Evolutionary conservation across 805 yeast species (phyloP).

Genomic region (Candida insectalens): DNA sequence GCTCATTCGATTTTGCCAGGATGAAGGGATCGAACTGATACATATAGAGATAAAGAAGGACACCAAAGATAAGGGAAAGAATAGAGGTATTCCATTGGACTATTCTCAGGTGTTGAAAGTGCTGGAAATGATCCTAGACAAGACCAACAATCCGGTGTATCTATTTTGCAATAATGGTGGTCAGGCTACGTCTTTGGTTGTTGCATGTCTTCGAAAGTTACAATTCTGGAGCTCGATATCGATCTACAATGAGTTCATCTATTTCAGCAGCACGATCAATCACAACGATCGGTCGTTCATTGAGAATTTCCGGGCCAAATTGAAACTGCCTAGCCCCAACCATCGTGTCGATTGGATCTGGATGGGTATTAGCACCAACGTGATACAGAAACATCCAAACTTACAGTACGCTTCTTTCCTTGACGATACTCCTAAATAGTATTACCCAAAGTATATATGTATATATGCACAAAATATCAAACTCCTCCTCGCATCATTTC

Average conservation of each 20-base stretch:
- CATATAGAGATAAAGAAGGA: slow-evolving; percentile 56
- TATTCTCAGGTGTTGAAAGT: slow-evolving; percentile 50
- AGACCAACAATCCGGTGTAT: slow-evolving; percentile 58
- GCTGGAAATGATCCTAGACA: slow-evolving; percentile 51
- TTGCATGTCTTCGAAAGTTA: slow-evolving; percentile 78
- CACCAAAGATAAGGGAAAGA: slow-evolving; percentile 68
- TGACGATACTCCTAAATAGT: not conserved
- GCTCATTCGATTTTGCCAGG: slow-evolving; percentile 41
- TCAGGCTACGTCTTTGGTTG: slow-evolving; percentile 69
- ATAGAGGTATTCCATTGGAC: slow-evolving; percentile 74
- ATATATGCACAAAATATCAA: no score
- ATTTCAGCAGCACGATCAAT: slow-evolving; percentile 67
- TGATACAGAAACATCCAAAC: slow-evolving; percentile 48
- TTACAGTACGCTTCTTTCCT: slow-evolving; percentile 20
- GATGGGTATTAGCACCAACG: slow-evolving; percentile 51
- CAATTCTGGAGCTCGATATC: slow-evolving; percentile 87
- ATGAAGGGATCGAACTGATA: slow-evolving; percentile 46
- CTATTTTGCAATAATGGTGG: slow-evolving; percentile 88
- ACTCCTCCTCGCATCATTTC: no score
- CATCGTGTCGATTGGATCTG: slow-evolving; percentile 54
- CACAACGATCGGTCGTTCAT: slow-evolving; percentile 78
- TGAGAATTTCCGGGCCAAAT: slow-evolving; percentile 63
- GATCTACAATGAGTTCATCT: slow-evolving; percentile 75
- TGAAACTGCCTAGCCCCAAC: slow-evolving; percentile 34
- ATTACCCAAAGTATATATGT: not conserved